Conservation (phyloP, 768 basidiomycete species). For the Rhizopogon vesiculosus region DNA sequence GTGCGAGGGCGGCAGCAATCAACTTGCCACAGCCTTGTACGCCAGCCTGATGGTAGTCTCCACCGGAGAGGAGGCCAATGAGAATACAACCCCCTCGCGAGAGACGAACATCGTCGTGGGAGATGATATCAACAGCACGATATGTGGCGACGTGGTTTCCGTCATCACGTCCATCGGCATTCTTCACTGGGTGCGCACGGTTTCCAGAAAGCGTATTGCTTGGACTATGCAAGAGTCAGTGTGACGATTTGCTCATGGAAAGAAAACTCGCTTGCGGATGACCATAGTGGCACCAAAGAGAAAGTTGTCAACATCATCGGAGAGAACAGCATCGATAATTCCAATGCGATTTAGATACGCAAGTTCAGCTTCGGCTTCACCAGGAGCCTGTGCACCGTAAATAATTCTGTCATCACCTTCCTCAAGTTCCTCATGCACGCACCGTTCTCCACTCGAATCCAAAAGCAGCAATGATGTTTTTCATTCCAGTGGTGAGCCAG, state of each 20-base stretch:
- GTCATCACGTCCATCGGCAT: constrained; percentile 66
- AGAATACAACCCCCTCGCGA: constrained; percentile 69
- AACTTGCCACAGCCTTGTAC: constrained; percentile 62
- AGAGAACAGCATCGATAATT: constrained; percentile 81
- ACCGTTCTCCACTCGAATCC: constrained; percentile 76
- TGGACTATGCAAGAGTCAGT: constrained; percentile 37
- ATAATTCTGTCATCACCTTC: constrained; percentile 13
- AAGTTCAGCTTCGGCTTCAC: constrained; percentile 93
- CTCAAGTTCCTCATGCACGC: constrained; percentile 13
- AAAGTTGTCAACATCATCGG: constrained; percentile 93
- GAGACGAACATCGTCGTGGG: constrained; percentile 45
- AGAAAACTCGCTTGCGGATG: constrained; percentile 66
- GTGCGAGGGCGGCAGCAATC: constrained; percentile 74
- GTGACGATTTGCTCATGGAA: background rate
- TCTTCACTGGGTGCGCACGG: constrained; percentile 53
- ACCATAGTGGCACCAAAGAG: constrained; percentile 83
- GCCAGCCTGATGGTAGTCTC: constrained; percentile 81
- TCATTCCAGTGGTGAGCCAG: constrained; percentile 72
- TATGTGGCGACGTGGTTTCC: constrained; percentile 58
- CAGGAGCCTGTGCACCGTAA: constrained; percentile 64
- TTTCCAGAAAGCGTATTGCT: constrained; percentile 74
- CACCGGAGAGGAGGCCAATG: constrained; percentile 82
- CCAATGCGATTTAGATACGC: constrained; percentile 82
- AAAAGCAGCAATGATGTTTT: constrained; percentile 72
- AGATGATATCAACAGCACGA: constrained; percentile 32